Evolutionary conservation across 148 eudicot species (phyloP).

Genomic region (Amaranthus palmeri): DNA sequence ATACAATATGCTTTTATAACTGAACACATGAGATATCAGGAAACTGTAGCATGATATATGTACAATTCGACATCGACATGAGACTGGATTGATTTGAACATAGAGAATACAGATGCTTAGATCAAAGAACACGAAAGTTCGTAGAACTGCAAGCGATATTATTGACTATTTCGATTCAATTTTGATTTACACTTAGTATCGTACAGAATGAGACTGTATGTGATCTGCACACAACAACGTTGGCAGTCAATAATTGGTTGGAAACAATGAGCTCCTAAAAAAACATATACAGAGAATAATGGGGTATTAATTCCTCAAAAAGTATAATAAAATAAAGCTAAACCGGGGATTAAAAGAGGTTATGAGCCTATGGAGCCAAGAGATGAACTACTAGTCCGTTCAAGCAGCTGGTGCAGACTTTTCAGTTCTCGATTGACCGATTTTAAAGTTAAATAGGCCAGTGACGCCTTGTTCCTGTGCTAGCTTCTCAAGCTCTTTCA

Average conservation of each 20-base stretch:
- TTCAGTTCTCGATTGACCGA: slow-evolving; percentile 23
- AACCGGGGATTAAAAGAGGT: neutral
- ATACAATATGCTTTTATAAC: neutral
- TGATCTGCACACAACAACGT: neutral
- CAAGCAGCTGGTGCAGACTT: slow-evolving; percentile 42
- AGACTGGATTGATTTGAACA: neutral
- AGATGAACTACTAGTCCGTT: slow-evolving; percentile 14
- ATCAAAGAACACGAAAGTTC: neutral
- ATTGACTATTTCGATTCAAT: neutral
- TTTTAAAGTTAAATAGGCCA: slow-evolving; percentile 44
- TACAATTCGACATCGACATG: neutral
- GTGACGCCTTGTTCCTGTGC: slow-evolving; percentile 47
- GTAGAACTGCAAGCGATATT: neutral
- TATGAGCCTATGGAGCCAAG: neutral
- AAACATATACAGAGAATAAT: slow-evolving; percentile 13
- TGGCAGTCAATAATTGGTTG: neutral
- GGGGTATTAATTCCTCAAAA: neutral
- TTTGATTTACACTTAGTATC: neutral
- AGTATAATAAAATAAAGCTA: neutral
- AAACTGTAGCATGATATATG: neutral
- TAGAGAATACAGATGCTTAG: neutral
- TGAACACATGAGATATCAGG: neutral
- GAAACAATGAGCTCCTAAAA: neutral
- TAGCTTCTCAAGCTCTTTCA: slow-evolving; percentile 57
- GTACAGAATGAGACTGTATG: neutral